A percentile compares a stretch with the other conserved stretches of the same genome.
Conservation (phyloP, 2,329 filamentous ascomycete species). For the Orbilia quercus region DNA sequence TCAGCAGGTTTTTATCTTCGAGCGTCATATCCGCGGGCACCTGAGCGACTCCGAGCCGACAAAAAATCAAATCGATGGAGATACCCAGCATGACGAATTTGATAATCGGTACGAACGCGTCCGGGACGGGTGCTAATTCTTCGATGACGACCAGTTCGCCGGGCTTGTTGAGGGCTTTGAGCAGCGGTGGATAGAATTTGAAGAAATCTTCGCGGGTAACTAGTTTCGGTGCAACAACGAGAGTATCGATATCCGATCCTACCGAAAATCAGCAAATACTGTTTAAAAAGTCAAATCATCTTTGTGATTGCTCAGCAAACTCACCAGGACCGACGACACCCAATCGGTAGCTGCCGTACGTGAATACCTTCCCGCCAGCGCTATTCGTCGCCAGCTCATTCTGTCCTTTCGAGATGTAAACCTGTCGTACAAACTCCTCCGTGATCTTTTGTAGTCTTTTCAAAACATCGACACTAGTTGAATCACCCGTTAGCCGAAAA, state of each 20-base stretch:
- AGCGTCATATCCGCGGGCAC: conserved; percentile 79
- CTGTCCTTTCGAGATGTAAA: conserved; percentile 78
- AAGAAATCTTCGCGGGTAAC: conserved; percentile 93
- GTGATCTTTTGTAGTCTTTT: conserved; percentile 81
- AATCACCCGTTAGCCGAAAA: no score
- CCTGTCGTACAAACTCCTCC: conserved; percentile 85
- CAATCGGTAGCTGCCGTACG: conserved; percentile 93
- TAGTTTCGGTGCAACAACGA: conserved; percentile 90
- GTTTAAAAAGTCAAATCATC: conserved; percentile 14
- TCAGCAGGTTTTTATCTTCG: conserved; percentile 83
- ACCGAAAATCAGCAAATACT: conserved; percentile 7
- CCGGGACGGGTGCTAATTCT: conserved; percentile 84
- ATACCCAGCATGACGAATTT: conserved; percentile 92
- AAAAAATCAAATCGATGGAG: conserved; percentile 93
- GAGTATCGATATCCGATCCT: conserved; percentile 97
- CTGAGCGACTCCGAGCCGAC: conserved; percentile 76
- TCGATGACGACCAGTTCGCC: conserved; percentile 78
- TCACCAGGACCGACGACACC: conserved; percentile 86
- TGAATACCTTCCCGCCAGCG: conserved; percentile 91
- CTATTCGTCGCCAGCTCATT: conserved; percentile 81
- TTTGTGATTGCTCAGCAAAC: conserved; percentile 35
- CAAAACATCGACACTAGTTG: conserved; percentile 75
- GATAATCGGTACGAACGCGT: conserved; percentile 96
- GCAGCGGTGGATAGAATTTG: conserved; percentile 81
- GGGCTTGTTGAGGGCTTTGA: conserved; percentile 74